Base-by-base conservation (phyloP, 2,329 filamentous ascomycete species). In the Ophiostoma populinum region DNA sequence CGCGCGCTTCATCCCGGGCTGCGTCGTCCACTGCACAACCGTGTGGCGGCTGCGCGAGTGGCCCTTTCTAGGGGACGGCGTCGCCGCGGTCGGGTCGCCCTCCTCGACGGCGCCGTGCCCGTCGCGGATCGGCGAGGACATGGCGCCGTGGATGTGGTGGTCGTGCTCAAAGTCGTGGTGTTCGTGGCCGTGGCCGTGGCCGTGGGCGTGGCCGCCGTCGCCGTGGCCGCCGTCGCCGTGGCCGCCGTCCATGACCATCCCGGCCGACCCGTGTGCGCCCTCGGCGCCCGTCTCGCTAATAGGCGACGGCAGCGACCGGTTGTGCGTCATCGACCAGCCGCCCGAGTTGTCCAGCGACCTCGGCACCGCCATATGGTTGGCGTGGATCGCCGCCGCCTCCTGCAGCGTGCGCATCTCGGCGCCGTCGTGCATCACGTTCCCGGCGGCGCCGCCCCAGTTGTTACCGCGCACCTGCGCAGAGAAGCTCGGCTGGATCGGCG, bases 1-100 rank as follows among this genome's bases (percentile, higher is more conserved):
- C 41, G 67, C 72, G 51, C 69, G 70, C 55, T 77, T 79, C 65
- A 71, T 72, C 43, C 69, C 68, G 0, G 68, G 67, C 41, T 72
- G 65, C 47, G 62, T 58, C 2, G 69, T 73, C 69, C 68, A 73
- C 37, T 60, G 62, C 48, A 70, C 70, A 37, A 73, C 53, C 0
- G 69, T 73, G 45, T 74, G 69, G 36, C 65, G 64, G 43, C 65
- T 71, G 35, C 69, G 62, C 10, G 62, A 63, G 47, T 74, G 69
- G 9, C 69, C 67, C 46, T 62, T 61, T 39, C 54, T 64, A 24
- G 65, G 57, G 6, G 59, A 58, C 1, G 65, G 62, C 7, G 62
- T 65, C 1, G 63, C 65, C 1, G 63, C 57, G 3, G 62, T 56
- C 2, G 55, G 47, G 33, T 62, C 61, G 20, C 49, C 49, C 17